Conservation (phyloP, 352 stramenopile species). For the Thraustochytrium sp. region DNA sequence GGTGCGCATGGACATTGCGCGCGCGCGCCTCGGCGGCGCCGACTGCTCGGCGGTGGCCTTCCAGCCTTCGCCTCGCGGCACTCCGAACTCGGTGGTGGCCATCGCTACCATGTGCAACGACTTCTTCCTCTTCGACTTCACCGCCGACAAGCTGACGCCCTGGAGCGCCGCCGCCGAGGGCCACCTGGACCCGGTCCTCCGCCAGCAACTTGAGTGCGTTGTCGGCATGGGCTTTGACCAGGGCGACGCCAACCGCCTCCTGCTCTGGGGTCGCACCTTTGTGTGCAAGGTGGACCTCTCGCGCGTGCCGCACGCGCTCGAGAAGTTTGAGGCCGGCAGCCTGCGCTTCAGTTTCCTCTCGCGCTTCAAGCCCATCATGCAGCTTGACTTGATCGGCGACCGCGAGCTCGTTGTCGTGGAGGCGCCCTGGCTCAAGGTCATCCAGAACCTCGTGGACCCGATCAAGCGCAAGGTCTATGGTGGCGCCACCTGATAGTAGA, state of each 20-base stretch:
- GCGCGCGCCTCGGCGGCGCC: neutral
- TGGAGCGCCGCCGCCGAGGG: neutral
- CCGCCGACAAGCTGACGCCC: slow-evolving; percentile 45
- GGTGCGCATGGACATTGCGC: slow-evolving; percentile 1
- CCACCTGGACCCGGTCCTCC: neutral
- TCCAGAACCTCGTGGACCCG: slow-evolving; percentile 57
- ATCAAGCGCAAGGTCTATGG: slow-evolving; percentile 59
- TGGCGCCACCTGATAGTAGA: slow-evolving; percentile 53
- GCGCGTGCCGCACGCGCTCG: neutral
- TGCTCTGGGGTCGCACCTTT: slow-evolving; percentile 20
- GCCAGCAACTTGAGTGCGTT: neutral
- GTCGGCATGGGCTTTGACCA: slow-evolving; percentile 8
- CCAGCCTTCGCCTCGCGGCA: slow-evolving; percentile 10
- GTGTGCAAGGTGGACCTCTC: neutral
- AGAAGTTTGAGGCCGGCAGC: slow-evolving; percentile 8
- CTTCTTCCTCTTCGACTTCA: slow-evolving; percentile 60
- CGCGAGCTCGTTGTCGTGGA: slow-evolving; percentile 64
- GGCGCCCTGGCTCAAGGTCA: slow-evolving; percentile 59
- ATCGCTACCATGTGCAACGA: slow-evolving; percentile 55
- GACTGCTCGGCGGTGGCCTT: neutral
- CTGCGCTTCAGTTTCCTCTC: slow-evolving; percentile 56
- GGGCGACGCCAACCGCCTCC: neutral
- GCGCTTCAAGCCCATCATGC: slow-evolving; percentile 61
- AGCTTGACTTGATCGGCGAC: slow-evolving; percentile 55
- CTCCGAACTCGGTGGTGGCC: slow-evolving; percentile 46